These are phyloP conservation scores for Calonectria naviculata DNA, from an alignment of 2,329 filamentous ascomycete species.

Conservation along the genomic window DNA sequence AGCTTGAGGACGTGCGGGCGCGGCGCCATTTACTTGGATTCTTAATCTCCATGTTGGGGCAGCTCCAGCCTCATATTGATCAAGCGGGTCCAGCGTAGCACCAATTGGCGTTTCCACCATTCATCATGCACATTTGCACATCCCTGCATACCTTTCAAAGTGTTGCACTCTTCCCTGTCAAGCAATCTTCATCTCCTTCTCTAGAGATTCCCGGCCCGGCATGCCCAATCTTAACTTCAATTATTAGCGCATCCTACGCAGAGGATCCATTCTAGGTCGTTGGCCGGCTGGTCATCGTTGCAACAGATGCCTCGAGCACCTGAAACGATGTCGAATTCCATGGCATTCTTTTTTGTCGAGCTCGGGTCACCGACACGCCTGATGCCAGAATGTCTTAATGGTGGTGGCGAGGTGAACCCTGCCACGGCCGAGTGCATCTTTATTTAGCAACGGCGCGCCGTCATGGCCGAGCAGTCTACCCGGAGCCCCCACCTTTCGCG, in stretches of 20 bases:
- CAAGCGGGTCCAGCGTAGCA: constrained; percentile 33
- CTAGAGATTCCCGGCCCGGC: constrained; percentile 32
- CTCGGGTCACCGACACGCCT: background rate
- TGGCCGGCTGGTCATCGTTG: background rate
- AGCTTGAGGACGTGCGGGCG: constrained; percentile 27
- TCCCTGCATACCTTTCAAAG: constrained; percentile 30
- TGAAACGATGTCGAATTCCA: background rate
- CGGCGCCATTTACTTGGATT: constrained; percentile 25
- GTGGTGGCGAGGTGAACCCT: constrained; percentile 11
- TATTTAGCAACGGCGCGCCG: constrained; percentile 21
- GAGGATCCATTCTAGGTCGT: background rate
- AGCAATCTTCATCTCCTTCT: constrained; percentile 32
- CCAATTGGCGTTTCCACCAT: constrained; percentile 32
- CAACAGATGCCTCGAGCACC: background rate
- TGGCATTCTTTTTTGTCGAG: background rate
- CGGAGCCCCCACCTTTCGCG: constrained; percentile 2
- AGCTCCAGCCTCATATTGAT: constrained; percentile 37
- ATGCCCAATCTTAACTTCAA: constrained; percentile 27
- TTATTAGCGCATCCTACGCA: constrained; percentile 18
- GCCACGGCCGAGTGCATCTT: constrained; percentile 2
- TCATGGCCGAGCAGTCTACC: constrained; percentile 10
- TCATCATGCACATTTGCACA: constrained; percentile 26
- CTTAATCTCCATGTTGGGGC: constrained; percentile 35
- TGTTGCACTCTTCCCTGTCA: constrained; percentile 13
- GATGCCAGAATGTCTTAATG: background rate